These are phyloP conservation scores for Hortiboletus flavorubellus DNA, from an alignment of 768 basidiomycete species.

Conservation along the genomic window DNA sequence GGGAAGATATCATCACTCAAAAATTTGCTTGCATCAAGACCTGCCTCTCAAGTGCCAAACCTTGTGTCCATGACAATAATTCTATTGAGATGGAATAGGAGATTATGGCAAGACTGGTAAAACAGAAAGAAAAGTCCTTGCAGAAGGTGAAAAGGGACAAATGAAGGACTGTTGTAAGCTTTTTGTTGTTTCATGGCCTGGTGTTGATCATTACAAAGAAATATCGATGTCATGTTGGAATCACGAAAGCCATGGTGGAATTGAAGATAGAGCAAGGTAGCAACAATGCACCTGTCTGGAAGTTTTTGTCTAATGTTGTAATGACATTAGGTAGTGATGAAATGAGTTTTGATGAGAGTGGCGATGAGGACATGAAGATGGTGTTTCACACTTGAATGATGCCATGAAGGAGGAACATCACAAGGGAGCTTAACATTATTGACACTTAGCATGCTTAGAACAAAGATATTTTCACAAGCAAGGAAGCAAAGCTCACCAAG, in stretches of 20 bases:
- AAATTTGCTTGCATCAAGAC: background rate
- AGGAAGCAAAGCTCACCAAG: background rate
- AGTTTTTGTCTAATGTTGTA: background rate
- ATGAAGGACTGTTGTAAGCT: background rate
- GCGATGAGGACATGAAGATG: background rate
- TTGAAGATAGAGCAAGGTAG: background rate
- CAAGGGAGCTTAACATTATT: constrained; percentile 5
- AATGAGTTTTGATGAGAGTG: constrained; percentile 9
- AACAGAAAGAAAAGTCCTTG: background rate
- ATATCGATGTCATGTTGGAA: background rate
- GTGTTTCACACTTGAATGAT: background rate
- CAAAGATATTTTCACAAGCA: background rate
- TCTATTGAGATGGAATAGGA: background rate
- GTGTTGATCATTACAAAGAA: background rate
- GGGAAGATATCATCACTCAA: background rate
- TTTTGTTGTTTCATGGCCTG: background rate
- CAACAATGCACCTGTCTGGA: background rate
- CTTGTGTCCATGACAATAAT: background rate
- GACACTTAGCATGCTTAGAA: background rate
- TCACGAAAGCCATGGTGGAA: background rate
- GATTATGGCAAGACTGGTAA: background rate
- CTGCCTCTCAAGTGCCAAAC: background rate
- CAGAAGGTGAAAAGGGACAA: background rate
- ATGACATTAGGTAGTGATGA: background rate
- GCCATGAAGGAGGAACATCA: constrained; percentile 2